Conservation (phyloP, 805 yeast species). For the Pichia heedii region DNA sequence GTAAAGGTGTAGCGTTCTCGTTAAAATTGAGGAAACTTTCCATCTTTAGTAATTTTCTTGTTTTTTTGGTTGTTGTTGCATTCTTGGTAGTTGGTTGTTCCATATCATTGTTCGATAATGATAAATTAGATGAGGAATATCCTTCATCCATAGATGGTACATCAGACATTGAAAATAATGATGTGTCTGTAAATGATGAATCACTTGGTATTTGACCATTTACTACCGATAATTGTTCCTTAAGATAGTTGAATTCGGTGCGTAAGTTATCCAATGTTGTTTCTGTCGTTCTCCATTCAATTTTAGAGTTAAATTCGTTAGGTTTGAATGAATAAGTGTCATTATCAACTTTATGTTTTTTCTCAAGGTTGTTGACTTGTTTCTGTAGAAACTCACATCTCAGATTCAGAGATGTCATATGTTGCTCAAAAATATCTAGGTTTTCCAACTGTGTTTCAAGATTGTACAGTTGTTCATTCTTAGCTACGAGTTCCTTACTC, state of each 20-base stretch:
- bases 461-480: conserved; percentile 18
- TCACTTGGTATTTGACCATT: conserved; percentile 9
- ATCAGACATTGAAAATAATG: conserved; percentile 8
- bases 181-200: neutral
- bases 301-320: conserved; percentile 15
- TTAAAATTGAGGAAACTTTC: conserved; percentile 23
- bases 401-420: conserved; percentile 24
- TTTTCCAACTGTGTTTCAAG: conserved; percentile 19
- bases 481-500: conserved; percentile 13
- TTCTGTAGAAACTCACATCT: conserved; percentile 28
- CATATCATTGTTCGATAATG: too few relatives aligned
- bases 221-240: conserved; percentile 18
- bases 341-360: conserved; percentile 8
- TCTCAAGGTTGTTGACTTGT: conserved; percentile 24
- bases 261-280: conserved; percentile 37
- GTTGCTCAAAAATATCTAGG: conserved; percentile 22
- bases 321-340: neutral
- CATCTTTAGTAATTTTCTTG: conserved; percentile 19
- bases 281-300: conserved; percentile 37
- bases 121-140: neutral
- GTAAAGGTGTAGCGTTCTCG: neutral
- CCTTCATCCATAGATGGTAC: conserved; percentile 6
- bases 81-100: neutral
- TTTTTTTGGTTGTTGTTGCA: conserved; percentile 1
- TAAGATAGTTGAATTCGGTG: conserved; percentile 32